These are phyloP conservation scores for Thielaviopsis euricoi DNA, from an alignment of 2,329 filamentous ascomycete species.

Conservation along the genomic window DNA sequence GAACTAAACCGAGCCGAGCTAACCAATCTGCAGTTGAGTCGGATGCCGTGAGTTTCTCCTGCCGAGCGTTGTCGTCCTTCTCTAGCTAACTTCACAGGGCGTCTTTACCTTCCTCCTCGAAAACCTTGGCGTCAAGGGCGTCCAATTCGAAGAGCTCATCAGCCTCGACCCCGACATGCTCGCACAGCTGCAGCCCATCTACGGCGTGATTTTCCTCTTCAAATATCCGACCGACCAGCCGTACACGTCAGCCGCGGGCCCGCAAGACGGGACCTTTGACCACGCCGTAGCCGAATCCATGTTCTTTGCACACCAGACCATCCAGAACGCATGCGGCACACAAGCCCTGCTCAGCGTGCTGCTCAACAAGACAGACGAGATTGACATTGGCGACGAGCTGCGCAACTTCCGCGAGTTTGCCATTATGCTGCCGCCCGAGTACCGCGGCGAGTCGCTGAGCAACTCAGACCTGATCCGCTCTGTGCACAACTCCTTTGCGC, in stretches of 20 bases:
- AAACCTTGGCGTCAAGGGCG: constrained; percentile 72
- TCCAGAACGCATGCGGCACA: constrained; percentile 95
- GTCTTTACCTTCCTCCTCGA: constrained; percentile 97
- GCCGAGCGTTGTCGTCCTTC: constrained; percentile 3
- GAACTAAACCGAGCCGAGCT: too few relatives aligned
- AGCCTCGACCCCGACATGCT: constrained; percentile 67
- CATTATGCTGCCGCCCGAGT: constrained; percentile 61
- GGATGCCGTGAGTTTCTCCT: constrained; percentile 56
- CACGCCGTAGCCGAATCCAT: constrained; percentile 54
- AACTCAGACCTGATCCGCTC: constrained; percentile 54
- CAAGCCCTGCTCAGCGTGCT: constrained; percentile 86
- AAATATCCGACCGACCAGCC: constrained; percentile 67
- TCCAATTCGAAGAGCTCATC: constrained; percentile 94
- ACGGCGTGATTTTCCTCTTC: constrained; percentile 98
- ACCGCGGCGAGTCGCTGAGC: constrained; percentile 42
- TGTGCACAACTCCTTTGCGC: constrained; percentile 81
- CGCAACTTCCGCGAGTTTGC: constrained; percentile 78
- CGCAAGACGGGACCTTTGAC: constrained; percentile 72
- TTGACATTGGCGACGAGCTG: constrained; percentile 58
- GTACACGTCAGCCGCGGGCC: constrained; percentile 42
- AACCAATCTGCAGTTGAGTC: constrained; percentile 50
- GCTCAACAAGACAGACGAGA: constrained; percentile 58
- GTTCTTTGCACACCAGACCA: constrained; percentile 94
- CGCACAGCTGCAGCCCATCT: constrained; percentile 56
- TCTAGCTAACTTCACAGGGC: constrained; percentile 36